Evolutionary conservation across 306 rosid species (phyloP).

Genomic region (Trifolium fragiferum): DNA sequence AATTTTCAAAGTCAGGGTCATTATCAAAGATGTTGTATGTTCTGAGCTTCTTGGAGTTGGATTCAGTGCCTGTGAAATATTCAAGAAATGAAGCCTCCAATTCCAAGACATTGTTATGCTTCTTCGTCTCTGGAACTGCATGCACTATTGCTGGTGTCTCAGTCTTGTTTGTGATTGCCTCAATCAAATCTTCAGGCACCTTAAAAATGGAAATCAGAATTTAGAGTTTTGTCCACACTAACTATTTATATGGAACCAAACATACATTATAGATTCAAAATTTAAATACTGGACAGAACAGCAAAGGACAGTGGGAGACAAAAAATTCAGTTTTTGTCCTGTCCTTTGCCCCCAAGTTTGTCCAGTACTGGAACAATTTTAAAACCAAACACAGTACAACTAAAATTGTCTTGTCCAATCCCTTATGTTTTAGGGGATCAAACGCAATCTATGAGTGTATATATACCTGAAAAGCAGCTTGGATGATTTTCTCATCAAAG

Average conservation of each 20-base stretch:
- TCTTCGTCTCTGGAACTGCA: conserved; percentile 51
- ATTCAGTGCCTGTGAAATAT: conserved; percentile 29
- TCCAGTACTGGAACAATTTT: no score
- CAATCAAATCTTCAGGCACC: conserved; percentile 75
- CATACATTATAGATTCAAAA: no score
- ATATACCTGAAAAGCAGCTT: conserved; percentile 67
- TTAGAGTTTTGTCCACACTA: background rate
- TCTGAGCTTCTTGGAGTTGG: conserved; percentile 46
- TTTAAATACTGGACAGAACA: no score
- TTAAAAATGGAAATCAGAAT: conserved; percentile 29
- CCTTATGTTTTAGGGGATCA: no score
- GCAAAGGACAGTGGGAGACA: no score
- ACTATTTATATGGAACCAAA: background rate
- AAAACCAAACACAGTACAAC: no score
- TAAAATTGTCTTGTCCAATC: no score
- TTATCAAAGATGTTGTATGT: conserved; percentile 55
- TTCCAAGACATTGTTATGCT: conserved; percentile 46
- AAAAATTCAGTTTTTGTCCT: no score
- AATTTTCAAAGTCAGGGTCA: conserved; percentile 67
- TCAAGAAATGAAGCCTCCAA: conserved; percentile 54
- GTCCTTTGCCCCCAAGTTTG: no score
- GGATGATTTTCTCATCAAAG: conserved; percentile 66
- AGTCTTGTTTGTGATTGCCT: conserved; percentile 50
- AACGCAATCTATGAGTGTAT: no score
- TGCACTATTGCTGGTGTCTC: conserved; percentile 65